Conservation (phyloP, 192 early-diverging fungal species). For the Umbelopsis sp. region DNA sequence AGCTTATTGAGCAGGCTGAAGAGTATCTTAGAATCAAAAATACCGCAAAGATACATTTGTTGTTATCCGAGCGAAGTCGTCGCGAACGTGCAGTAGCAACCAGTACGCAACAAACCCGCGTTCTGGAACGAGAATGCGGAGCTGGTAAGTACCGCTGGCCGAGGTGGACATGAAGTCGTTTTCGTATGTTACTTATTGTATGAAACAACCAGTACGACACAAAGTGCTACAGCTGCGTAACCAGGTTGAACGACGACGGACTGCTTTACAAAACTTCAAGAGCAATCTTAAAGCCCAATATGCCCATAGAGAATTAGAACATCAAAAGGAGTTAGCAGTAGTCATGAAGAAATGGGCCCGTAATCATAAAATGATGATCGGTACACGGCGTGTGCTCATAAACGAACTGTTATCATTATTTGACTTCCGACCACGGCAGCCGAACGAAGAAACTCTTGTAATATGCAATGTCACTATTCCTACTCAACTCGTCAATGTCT, state of each 20-base stretch:
- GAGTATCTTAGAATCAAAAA: constrained; percentile 11
- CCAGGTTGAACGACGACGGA: not conserved
- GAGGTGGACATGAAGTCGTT: not conserved
- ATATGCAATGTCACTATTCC: constrained; percentile 29
- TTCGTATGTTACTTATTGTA: not conserved
- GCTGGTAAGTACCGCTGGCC: not conserved
- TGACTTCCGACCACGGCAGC: constrained; percentile 40
- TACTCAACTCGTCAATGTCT: constrained; percentile 28
- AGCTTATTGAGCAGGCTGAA: constrained; percentile 25
- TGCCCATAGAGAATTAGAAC: not conserved
- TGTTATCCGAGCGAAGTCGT: constrained; percentile 28
- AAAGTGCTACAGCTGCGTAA: constrained; percentile 7
- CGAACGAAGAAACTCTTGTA: constrained; percentile 26
- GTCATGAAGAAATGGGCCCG: constrained; percentile 37
- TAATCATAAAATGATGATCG: constrained; percentile 42
- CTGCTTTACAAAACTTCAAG: not conserved
- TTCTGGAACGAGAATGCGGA: not conserved
- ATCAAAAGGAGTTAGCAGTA: not conserved
- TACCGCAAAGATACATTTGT: constrained; percentile 7
- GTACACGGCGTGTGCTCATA: constrained; percentile 51
- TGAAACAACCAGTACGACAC: not conserved
- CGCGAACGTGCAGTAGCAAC: constrained; percentile 2
- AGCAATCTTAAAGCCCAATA: constrained; percentile 1
- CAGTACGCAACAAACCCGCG: constrained; percentile 8
- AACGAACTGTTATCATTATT: constrained; percentile 52